Percentiles rank a stretch among this genome's conserved stretches.
phyloP scores from a whole-genome alignment of 352 stramenopile species.

The Globisporangium ultimum region DNA sequence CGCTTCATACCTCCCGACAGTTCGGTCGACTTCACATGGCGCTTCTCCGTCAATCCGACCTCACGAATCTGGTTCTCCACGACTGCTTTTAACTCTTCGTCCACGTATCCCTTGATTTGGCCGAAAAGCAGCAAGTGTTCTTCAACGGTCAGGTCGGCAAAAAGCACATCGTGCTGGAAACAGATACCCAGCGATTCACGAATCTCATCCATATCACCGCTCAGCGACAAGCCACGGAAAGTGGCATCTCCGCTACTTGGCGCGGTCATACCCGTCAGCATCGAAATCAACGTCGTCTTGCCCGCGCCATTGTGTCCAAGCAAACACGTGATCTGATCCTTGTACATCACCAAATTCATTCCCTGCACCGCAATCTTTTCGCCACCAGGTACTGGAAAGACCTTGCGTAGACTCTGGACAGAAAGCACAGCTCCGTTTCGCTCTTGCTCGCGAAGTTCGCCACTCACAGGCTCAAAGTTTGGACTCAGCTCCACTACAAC shows the following conservation, averaged over 20 bases:
- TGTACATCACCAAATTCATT: too few relatives aligned
- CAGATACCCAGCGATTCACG: slow-evolving; percentile 93
- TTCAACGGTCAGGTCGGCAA: too few relatives aligned
- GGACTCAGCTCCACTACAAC: too few relatives aligned
- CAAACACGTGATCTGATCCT: too few relatives aligned
- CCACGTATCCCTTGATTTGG: too few relatives aligned
- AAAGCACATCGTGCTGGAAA: too few relatives aligned
- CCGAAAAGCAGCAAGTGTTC: too few relatives aligned
- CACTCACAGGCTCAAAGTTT: too few relatives aligned
- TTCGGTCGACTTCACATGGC: slow-evolving; percentile 42
- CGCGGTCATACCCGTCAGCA: slow-evolving; percentile 83
- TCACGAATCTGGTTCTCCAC: slow-evolving; percentile 58
- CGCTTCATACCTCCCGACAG: slow-evolving; percentile 94
- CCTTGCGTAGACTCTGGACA: slow-evolving; percentile 29
- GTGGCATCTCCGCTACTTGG: slow-evolving; percentile 54
- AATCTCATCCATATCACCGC: slow-evolving; percentile 80
- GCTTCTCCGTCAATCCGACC: slow-evolving; percentile 90
- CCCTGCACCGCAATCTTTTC: slow-evolving; percentile 65
- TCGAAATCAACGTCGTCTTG: slow-evolving; percentile 85
- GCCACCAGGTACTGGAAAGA: slow-evolving; percentile 57
- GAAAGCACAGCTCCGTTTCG: too few relatives aligned
- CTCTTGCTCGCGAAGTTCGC: too few relatives aligned
- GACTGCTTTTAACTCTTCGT: too few relatives aligned
- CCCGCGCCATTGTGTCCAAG: slow-evolving; percentile 58
- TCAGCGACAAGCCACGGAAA: slow-evolving; percentile 70